These are phyloP conservation scores for Pinus tabuliformis DNA, from an alignment of 75 land plant genomes.

Conservation along the genomic window DNA sequence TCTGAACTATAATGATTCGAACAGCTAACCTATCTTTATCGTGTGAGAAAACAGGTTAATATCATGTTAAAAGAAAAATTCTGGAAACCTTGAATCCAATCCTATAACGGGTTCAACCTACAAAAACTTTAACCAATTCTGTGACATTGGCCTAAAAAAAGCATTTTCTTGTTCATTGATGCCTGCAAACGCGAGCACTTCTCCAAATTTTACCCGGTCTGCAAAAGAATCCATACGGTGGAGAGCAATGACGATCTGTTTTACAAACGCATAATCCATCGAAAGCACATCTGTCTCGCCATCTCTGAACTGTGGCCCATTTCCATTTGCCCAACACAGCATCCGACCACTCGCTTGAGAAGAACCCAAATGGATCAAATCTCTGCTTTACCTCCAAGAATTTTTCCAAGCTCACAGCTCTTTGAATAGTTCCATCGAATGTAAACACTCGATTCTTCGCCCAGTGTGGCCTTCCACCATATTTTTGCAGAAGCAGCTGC, in stretches of 20 bases:
- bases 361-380: slow-evolving; percentile 17
- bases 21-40: too few relatives aligned
- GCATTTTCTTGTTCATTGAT: neutral
- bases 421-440: slow-evolving; percentile 8
- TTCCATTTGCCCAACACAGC: slow-evolving; percentile 13
- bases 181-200: slow-evolving; percentile 26
- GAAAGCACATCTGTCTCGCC: slow-evolving; percentile 26
- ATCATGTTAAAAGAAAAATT: too few relatives aligned
- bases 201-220: slow-evolving; percentile 19
- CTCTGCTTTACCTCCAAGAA: slow-evolving; percentile 14
- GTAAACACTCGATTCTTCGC: slow-evolving; percentile 24
- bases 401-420: neutral
- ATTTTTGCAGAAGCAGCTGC: slow-evolving; percentile 25
- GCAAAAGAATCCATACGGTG: slow-evolving; percentile 16
- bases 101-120: too few relatives aligned
- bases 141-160: too few relatives aligned
- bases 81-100: too few relatives aligned
- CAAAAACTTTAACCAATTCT: too few relatives aligned
- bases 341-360: slow-evolving; percentile 33
- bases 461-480: slow-evolving; percentile 30
- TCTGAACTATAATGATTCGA: too few relatives aligned
- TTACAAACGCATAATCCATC: slow-evolving; percentile 35
- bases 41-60: too few relatives aligned
- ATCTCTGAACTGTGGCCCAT: neutral
- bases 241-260: slow-evolving; percentile 30